Evolutionary conservation across 805 yeast species (phyloP).

Genomic region (Priceomyces medius): DNA sequence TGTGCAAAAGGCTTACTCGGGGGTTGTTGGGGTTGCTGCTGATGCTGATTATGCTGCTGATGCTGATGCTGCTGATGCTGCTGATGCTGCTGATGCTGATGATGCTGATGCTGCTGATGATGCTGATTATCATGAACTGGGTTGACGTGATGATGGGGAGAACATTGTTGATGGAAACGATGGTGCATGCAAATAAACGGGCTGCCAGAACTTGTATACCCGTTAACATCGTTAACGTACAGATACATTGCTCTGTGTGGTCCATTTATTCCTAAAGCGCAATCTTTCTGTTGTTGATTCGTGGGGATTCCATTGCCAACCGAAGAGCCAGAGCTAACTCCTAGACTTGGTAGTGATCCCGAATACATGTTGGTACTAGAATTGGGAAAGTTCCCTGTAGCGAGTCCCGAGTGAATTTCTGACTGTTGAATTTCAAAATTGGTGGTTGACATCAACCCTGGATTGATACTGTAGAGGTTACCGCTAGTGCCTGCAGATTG

Average conservation of each 20-base stretch:
- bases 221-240: background rate
- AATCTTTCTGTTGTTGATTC: too few species aligned
- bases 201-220: background rate
- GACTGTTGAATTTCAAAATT: too few species aligned
- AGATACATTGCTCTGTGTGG: background rate
- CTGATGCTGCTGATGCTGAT: background rate
- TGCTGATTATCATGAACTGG: constrained; percentile 2
- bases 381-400: too few species aligned
- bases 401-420: too few species aligned
- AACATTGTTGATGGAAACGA: background rate
- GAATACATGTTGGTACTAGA: too few species aligned
- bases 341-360: too few species aligned
- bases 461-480: too few species aligned
- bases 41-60: constrained; percentile 5
- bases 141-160: background rate
- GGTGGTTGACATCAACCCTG: too few species aligned
- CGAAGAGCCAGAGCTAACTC: too few species aligned
- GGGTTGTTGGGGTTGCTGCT: background rate
- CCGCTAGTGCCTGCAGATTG: too few species aligned
- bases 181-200: background rate
- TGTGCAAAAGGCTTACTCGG: background rate
- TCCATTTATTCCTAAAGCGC: too few species aligned
- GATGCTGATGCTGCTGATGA: constrained; percentile 3
- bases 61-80: background rate
- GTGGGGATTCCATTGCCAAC: too few species aligned